A percentile compares a stretch with the other conserved stretches of the same genome.
Evolutionary conservation across 2,329 filamentous ascomycete species (phyloP).

Genomic region (Beauveria asiatica): DNA sequence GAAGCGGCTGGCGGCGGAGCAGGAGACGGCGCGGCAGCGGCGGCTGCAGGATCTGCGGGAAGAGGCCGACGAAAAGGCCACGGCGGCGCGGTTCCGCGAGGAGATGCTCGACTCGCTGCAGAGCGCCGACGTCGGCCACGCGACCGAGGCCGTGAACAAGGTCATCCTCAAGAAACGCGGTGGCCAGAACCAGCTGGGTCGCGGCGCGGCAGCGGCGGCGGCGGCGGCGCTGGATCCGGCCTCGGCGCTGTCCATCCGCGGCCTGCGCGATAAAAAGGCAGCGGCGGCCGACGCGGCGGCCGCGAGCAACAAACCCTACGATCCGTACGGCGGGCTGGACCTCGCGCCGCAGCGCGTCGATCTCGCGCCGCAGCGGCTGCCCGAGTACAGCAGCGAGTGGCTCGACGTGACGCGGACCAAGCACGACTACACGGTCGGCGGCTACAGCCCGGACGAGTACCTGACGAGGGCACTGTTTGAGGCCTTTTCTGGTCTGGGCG

Average conservation of each 20-base stretch:
- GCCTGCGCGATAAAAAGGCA: conserved; percentile 58
- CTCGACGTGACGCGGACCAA: conserved; percentile 60
- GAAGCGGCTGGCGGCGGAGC: conserved; percentile 53
- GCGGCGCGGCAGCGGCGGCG: conserved; percentile 20
- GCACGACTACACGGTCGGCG: conserved; percentile 61
- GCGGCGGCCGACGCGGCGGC: conserved; percentile 24
- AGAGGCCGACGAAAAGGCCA: conserved; percentile 61
- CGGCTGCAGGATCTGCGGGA: conserved; percentile 56
- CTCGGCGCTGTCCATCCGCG: conserved; percentile 58
- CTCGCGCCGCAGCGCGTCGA: conserved; percentile 62
- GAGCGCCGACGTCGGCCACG: conserved; percentile 49
- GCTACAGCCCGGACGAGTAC: conserved; percentile 77
- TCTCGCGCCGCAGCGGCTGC: conserved; percentile 39
- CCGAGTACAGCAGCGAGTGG: conserved; percentile 67
- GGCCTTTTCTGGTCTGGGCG: conserved; percentile 80
- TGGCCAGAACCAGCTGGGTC: conserved; percentile 30
- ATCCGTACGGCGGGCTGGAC: conserved; percentile 73
- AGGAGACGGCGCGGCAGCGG: conserved; percentile 52
- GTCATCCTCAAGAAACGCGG: conserved; percentile 68
- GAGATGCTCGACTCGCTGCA: conserved; percentile 65
- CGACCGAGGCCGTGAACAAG: conserved; percentile 48
- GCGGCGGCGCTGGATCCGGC: conserved; percentile 25
- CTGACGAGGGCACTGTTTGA: conserved; percentile 74
- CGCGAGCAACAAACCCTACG: conserved; percentile 64
- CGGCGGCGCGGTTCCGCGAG: conserved; percentile 53